Evolutionary conservation across 1,139 yeast species (phyloP).

Genomic region (Williopsis jadinii): DNA sequence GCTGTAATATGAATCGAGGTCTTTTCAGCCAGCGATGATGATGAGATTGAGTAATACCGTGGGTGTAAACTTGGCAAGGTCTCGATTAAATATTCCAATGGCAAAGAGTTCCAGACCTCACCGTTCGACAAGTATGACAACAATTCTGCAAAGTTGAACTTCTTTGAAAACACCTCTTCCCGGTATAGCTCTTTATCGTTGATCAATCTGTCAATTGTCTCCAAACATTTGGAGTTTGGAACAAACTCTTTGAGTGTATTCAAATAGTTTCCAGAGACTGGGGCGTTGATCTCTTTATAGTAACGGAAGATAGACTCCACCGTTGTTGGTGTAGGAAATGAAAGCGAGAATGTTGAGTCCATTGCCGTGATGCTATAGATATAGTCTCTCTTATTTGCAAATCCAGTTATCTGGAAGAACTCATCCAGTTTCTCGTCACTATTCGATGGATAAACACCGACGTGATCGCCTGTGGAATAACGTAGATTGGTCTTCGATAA

Average conservation of each 20-base stretch:
- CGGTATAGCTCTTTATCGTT: conserved; percentile 67
- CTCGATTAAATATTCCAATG: conserved; percentile 81
- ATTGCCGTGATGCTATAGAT: conserved; percentile 63
- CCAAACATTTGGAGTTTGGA: conserved; percentile 57
- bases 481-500: conserved; percentile 66
- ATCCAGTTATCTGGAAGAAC: conserved; percentile 58
- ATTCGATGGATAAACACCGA: conserved; percentile 93
- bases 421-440: conserved; percentile 63
- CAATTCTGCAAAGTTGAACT: conserved; percentile 72
- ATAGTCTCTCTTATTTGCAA: conserved; percentile 43
- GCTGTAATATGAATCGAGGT: conserved; percentile 78
- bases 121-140: conserved; percentile 57
- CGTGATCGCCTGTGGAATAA: conserved; percentile 92
- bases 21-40: conserved; percentile 78
- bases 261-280: conserved; percentile 85
- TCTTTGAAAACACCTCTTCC: conserved; percentile 48
- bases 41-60: conserved; percentile 93
- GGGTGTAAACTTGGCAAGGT: conserved; percentile 78
- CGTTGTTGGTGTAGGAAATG: conserved; percentile 89
- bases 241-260: conserved; percentile 75
- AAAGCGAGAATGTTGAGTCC: conserved; percentile 69
- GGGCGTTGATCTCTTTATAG: conserved; percentile 87
- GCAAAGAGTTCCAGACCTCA: conserved; percentile 69
- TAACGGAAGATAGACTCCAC: conserved; percentile 81
- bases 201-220: conserved; percentile 47